These are phyloP conservation scores for Aurinia saxatilis DNA, from an alignment of 345 rosid species.

Conservation along the genomic window DNA sequence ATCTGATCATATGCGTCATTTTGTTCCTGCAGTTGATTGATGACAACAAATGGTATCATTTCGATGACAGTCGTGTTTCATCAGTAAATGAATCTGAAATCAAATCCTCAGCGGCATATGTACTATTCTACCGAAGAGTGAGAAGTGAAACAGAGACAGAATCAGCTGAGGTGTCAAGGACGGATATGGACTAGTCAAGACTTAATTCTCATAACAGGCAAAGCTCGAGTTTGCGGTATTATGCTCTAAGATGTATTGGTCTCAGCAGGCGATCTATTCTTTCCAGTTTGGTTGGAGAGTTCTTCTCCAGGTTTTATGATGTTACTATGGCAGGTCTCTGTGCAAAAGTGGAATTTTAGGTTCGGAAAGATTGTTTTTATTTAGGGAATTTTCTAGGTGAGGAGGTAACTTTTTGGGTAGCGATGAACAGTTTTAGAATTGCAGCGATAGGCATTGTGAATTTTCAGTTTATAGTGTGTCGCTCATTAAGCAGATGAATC, in stretches of 20 bases:
- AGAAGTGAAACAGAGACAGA: constrained; percentile 21
- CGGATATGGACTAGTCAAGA: constrained; percentile 14
- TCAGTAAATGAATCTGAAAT: constrained; percentile 61
- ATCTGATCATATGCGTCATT: constrained; percentile 1
- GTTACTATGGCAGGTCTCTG: background rate
- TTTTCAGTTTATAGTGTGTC: background rate
- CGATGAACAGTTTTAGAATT: background rate
- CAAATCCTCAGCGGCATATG: constrained; percentile 76
- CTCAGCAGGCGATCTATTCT: constrained; percentile 9
- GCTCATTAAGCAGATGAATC: no score
- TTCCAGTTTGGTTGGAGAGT: background rate
- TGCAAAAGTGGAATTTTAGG: background rate
- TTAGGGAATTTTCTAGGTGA: constrained; percentile 2
- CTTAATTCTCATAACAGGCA: background rate
- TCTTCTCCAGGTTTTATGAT: background rate
- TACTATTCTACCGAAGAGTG: constrained; percentile 79
- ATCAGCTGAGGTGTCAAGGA: constrained; percentile 6
- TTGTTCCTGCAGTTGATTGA: constrained; percentile 67
- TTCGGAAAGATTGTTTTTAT: background rate
- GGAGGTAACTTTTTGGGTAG: constrained; percentile 4
- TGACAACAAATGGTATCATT: constrained; percentile 89
- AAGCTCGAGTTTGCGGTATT: background rate
- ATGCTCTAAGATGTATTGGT: background rate
- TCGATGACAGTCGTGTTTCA: constrained; percentile 83
- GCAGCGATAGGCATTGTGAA: background rate